A percentile compares a stretch with the other conserved stretches of the same genome.
Evolutionary conservation across 345 rosid species (phyloP).

Genomic region (Citropsis articulata): DNA sequence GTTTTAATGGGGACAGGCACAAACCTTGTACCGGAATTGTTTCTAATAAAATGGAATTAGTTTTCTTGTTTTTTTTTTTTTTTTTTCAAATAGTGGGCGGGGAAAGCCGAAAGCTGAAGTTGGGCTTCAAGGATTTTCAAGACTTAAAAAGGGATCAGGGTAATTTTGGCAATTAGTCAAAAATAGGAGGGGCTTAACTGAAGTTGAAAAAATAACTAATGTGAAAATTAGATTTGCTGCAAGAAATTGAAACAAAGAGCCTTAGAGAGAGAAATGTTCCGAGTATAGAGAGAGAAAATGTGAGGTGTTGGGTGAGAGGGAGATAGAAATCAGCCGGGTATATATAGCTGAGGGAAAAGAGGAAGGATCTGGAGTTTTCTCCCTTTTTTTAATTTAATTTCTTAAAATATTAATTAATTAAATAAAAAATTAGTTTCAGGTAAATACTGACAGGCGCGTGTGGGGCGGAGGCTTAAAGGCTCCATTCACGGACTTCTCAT

Average conservation of each 20-base stretch:
- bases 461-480: constrained; percentile 18
- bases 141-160: neutral
- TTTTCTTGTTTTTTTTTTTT: no score
- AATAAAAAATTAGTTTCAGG: neutral
- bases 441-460: constrained; percentile 40
- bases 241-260: neutral
- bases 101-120: neutral
- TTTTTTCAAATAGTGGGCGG: neutral
- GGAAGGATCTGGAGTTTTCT: constrained; percentile 3
- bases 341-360: constrained; percentile 33
- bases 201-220: neutral
- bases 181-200: constrained; percentile 14
- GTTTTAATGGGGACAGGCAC: neutral
- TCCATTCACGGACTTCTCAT: constrained; percentile 27
- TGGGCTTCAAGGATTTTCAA: neutral
- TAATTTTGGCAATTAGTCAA: neutral
- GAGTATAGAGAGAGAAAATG: constrained; percentile 34
- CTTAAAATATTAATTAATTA: neutral
- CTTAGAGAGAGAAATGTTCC: neutral
- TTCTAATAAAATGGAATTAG: neutral
- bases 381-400: neutral
- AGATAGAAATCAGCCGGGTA: constrained; percentile 22
- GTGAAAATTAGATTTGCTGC: neutral
- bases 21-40: neutral
- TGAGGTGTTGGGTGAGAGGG: constrained; percentile 10